Base-by-base conservation (phyloP, 2,329 filamentous ascomycete species). In the Fusarium sp. region DNA sequence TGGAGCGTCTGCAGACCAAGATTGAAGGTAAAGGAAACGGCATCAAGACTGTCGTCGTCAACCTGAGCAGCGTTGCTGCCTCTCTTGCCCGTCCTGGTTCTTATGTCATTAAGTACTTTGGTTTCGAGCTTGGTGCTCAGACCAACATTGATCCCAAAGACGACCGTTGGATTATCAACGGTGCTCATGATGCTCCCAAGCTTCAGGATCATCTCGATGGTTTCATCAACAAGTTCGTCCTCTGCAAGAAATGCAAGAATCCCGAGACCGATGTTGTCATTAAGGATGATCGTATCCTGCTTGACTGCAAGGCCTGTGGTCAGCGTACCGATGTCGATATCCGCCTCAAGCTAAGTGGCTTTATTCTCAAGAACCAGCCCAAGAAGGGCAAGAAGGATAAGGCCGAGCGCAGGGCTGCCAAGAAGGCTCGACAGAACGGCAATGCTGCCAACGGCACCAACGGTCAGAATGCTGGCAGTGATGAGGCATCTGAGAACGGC, bases 101-200 rank as follows among this genome's bases (percentile, higher is more conserved):
- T 80, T 97, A 98, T 83, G 90, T 99, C 82, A 98, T 99, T 91
- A 99, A 99, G 88, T 99, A 97, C 88, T 99, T 99, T 80, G 96
- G 96, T 78, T 98, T 99, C 83, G 96, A 99, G 86, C 91, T 99
- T 66, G 96, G 96, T 82, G 96, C 96, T 78, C 96, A 98, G 87
- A 98, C 96, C 87, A 98, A 98, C 86, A 95, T 94, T 78, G 96
- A 98, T 82, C 95, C 96, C 75, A 91, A 94, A 79, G 95, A 98
- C 83, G 96, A 99, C 83, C 96, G 96, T 82, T 99, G 96, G 95
- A 99, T 99, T 86, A 98, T 99, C 90, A 99, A 99, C 86, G 96
- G 96, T 82, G 94, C 95, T 76, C 96, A 99, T 82, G 96, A 99
- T 77, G 91, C 95, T 72, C 86, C 88, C 83, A 98, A 98, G 88